phyloP scores from a whole-genome alignment of 1,139 yeast species.

The Nakaseomyces glabratus region DNA sequence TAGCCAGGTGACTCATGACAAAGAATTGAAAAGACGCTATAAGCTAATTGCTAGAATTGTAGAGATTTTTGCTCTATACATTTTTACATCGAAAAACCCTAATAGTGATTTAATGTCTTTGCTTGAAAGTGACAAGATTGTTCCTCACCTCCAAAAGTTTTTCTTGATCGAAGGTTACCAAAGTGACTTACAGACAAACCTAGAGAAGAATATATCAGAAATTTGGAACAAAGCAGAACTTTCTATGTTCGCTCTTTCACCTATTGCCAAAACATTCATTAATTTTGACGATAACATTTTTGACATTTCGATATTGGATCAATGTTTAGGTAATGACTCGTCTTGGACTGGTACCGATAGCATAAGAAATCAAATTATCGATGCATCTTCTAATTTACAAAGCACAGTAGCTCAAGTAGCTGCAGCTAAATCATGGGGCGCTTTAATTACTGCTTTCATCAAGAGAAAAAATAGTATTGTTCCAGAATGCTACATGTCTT shows the following conservation, averaged over 20 bases:
- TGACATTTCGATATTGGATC: constrained; percentile 56
- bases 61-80: constrained; percentile 63
- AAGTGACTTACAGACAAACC: constrained; percentile 38
- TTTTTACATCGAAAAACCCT: constrained; percentile 49
- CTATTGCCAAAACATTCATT: constrained; percentile 39
- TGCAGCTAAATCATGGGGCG: constrained; percentile 70
- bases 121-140: constrained; percentile 35
- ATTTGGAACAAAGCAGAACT: constrained; percentile 44
- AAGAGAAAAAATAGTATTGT: constrained; percentile 32
- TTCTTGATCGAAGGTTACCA: constrained; percentile 37
- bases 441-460: constrained; percentile 57
- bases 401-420: constrained; percentile 57
- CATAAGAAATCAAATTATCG: constrained; percentile 44
- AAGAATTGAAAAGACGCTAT: constrained; percentile 44
- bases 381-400: constrained; percentile 58
- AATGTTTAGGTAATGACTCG: constrained; percentile 39
- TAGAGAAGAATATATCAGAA: constrained; percentile 39
- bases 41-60: constrained; percentile 58
- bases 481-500: constrained; percentile 34
- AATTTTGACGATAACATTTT: constrained; percentile 50
- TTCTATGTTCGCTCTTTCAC: constrained; percentile 45
- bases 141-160: constrained; percentile 32
- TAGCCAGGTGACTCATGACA: background rate
- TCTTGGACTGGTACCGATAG: constrained; percentile 41
- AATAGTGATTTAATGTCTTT: constrained; percentile 39